A percentile compares a stretch with the other conserved stretches of the same genome.
phyloP scores from a whole-genome alignment of 2,329 filamentous ascomycete genomes.

The Coniochaeta sp. region DNA sequence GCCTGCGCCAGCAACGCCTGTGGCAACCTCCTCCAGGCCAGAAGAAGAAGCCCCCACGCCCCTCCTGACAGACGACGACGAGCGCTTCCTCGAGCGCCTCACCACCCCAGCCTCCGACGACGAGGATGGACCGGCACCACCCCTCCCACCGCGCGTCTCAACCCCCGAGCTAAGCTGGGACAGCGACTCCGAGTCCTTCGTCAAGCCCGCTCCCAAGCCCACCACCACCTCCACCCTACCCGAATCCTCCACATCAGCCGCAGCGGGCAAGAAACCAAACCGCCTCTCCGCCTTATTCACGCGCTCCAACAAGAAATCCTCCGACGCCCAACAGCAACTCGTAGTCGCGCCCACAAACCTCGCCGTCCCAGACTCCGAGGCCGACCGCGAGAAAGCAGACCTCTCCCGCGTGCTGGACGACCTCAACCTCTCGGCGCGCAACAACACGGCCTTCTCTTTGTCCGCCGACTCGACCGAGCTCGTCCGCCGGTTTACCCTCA shows the following conservation, averaged over 20 bases:
- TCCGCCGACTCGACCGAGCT: conserved; percentile 79
- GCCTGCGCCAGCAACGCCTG: neutral
- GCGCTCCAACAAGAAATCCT: conserved; percentile 18
- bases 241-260: conserved; percentile 17
- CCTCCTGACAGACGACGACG: conserved; percentile 49
- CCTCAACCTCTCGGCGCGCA: conserved; percentile 74
- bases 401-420: conserved; percentile 74
- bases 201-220: conserved; percentile 15
- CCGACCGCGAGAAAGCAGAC: conserved; percentile 56
- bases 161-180: conserved; percentile 44
- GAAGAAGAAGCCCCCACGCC: conserved; percentile 26
- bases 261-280: conserved; percentile 27
- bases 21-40: conserved; percentile 9
- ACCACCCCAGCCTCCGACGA: conserved; percentile 33
- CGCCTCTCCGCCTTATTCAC: conserved; percentile 33
- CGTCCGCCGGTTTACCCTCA: conserved; percentile 75
- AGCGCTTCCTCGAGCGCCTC: conserved; percentile 50
- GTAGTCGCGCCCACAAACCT: conserved; percentile 28
- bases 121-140: conserved; percentile 40
- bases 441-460: conserved; percentile 79
- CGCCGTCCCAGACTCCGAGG: conserved; percentile 31
- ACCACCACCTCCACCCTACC: too few species aligned
- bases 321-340: conserved; percentile 17
- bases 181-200: conserved; percentile 30
- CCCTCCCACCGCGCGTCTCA: conserved; percentile 47